Conservation (phyloP, 345 rosid species). For the Acer campestre region DNA sequence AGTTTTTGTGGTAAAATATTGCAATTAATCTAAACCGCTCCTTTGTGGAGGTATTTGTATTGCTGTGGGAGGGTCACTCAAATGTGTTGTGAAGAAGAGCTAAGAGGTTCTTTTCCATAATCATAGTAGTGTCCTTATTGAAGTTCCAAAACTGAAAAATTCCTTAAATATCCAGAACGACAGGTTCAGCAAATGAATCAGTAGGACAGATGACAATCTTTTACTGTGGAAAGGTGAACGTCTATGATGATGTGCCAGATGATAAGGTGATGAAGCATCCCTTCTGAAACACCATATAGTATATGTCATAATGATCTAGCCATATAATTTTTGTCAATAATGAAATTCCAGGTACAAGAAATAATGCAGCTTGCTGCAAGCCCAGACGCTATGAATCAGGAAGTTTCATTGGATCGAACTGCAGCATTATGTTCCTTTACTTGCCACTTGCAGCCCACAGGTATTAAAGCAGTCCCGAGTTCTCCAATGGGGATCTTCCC, state of each 20-base stretch:
- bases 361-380: constrained; percentile 45
- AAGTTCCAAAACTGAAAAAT: constrained; percentile 25
- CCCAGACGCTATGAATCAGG: constrained; percentile 25
- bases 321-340: constrained; percentile 15
- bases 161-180: constrained; percentile 28
- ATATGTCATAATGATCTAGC: constrained; percentile 3
- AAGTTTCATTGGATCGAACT: constrained; percentile 25
- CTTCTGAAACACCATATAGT: not conserved
- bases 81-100: constrained; percentile 9
- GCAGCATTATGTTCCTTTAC: constrained; percentile 30
- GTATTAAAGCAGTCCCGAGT: constrained; percentile 24
- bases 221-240: constrained; percentile 46
- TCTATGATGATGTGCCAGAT: constrained; percentile 40
- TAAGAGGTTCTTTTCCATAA: not conserved
- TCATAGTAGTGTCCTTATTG: not conserved
- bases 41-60: constrained; percentile 1
- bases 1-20: not conserved
- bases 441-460: constrained; percentile 28
- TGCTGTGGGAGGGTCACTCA: not conserved
- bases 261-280: constrained; percentile 31
- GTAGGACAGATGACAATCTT: constrained; percentile 45
- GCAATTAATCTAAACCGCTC: constrained; percentile 8
- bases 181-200: constrained; percentile 25
- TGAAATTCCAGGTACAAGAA: constrained; percentile 39
- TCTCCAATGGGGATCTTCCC: constrained; percentile 23